Conservation (phyloP, 495 filamentous ascomycete genomes). For the Astrocystis sublimbata region DNA sequence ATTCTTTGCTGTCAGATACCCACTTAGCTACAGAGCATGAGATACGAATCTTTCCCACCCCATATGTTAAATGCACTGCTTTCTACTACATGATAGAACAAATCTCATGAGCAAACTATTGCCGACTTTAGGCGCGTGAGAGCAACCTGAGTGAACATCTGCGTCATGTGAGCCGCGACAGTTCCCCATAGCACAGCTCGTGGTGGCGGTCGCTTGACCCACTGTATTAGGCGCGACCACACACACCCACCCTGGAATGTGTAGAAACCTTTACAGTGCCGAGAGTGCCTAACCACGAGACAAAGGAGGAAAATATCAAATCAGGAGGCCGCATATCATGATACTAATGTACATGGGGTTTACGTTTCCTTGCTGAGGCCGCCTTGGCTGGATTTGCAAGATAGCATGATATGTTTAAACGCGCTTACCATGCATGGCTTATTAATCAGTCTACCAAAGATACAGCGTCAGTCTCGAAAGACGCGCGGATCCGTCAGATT, state of each 20-base stretch:
- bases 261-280: neutral
- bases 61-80: neutral
- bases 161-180: slow-evolving; percentile 13
- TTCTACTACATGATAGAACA: neutral
- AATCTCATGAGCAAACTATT: slow-evolving; percentile 10
- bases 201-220: slow-evolving; percentile 14
- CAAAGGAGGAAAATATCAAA: neutral
- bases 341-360: too few relatives aligned
- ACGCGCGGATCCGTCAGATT: neutral
- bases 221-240: neutral
- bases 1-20: neutral
- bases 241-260: neutral
- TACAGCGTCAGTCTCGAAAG: neutral
- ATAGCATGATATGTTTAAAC: neutral
- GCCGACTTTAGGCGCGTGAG: slow-evolving; percentile 8
- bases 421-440: neutral
- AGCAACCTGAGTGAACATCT: neutral
- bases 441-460: neutral
- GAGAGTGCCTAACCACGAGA: neutral
- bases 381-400: slow-evolving; percentile 5
- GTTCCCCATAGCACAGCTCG: slow-evolving; percentile 1
- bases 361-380: neutral
- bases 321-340: neutral
- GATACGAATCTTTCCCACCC: neutral
- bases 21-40: neutral